These are phyloP conservation scores for Globisporangium camurandrum DNA, from an alignment of 352 stramenopile species.

Conservation along the genomic window DNA sequence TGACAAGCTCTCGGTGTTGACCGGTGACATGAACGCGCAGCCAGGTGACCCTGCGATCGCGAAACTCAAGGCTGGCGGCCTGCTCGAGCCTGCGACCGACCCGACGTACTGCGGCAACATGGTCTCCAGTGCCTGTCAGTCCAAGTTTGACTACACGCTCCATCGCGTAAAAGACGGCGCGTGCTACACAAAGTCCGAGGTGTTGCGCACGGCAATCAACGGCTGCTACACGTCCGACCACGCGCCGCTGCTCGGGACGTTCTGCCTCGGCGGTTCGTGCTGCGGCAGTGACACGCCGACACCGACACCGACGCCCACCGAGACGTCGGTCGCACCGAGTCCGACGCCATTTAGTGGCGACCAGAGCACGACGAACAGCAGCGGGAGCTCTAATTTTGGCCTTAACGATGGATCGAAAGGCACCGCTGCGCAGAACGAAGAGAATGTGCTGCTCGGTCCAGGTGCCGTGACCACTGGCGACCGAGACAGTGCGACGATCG, in stretches of 20 bases:
- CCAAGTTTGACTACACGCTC: slow-evolving; percentile 70
- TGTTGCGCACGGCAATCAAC: slow-evolving; percentile 51
- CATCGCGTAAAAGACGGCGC: slow-evolving; percentile 27
- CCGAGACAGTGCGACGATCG: neutral
- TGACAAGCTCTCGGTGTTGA: slow-evolving; percentile 57
- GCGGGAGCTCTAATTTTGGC: neutral
- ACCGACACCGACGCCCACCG: slow-evolving; percentile 6
- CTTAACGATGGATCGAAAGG: neutral
- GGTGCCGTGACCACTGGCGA: neutral
- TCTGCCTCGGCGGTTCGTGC: slow-evolving; percentile 52
- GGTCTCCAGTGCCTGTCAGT: slow-evolving; percentile 37
- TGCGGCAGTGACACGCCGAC: slow-evolving; percentile 25
- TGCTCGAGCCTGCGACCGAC: slow-evolving; percentile 35
- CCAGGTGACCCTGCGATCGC: slow-evolving; percentile 55
- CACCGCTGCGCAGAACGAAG: slow-evolving; percentile 9
- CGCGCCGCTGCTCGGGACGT: slow-evolving; percentile 44
- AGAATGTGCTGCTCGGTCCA: slow-evolving; percentile 7
- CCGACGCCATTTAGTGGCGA: neutral
- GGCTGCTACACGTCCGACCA: slow-evolving; percentile 76
- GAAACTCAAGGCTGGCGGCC: slow-evolving; percentile 33
- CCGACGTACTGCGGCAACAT: slow-evolving; percentile 68
- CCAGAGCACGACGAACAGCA: neutral
- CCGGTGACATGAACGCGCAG: slow-evolving; percentile 62
- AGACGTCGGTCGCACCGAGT: neutral
- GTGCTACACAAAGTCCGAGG: slow-evolving; percentile 41